Percentiles rank a stretch among this genome's conserved stretches.
These are phyloP conservation scores for Pseudognaphalium luteoalbum DNA, from an alignment of 129 eudicot genomes.

Conservation along the genomic window DNA sequence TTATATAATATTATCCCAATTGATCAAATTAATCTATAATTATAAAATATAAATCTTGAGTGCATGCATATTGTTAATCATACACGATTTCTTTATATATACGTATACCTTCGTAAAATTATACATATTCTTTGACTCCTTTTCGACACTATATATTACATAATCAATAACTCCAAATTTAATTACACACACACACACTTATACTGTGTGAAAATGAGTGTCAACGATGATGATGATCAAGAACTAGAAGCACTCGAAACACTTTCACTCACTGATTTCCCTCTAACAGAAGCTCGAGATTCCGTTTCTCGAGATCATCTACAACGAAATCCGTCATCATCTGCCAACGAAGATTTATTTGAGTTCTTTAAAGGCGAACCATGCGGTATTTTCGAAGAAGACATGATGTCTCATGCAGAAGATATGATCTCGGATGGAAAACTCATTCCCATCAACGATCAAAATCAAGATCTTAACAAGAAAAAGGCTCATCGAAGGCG, in stretches of 20 bases:
- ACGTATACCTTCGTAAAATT: constrained; percentile 21
- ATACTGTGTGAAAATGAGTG: constrained; percentile 28
- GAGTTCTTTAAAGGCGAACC: constrained; percentile 53
- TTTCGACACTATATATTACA: constrained; percentile 24
- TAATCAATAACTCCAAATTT: not conserved
- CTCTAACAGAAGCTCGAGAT: constrained; percentile 29
- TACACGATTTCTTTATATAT: constrained; percentile 25
- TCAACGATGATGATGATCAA: constrained; percentile 27
- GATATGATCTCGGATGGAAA: constrained; percentile 70
- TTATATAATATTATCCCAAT: not conserved
- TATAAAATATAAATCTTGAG: not conserved
- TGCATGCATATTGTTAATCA: constrained; percentile 25
- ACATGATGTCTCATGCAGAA: constrained; percentile 61
- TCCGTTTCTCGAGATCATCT: constrained; percentile 23
- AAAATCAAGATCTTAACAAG: not conserved
- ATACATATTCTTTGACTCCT: constrained; percentile 29
- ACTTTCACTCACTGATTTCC: constrained; percentile 59
- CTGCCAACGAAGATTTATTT: constrained; percentile 44
- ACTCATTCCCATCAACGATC: constrained; percentile 49
- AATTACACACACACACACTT: not conserved
- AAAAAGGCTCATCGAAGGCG: constrained; percentile 22
- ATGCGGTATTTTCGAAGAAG: constrained; percentile 18
- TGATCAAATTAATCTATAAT: too few relatives aligned
- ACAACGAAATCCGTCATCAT: constrained; percentile 1
- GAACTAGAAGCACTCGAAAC: constrained; percentile 50